Evolutionary conservation across 2,329 filamentous ascomycete genomes (phyloP), one percentile per base, ranked within the genome.

Genomic region (Elsinoe australis): DNA sequence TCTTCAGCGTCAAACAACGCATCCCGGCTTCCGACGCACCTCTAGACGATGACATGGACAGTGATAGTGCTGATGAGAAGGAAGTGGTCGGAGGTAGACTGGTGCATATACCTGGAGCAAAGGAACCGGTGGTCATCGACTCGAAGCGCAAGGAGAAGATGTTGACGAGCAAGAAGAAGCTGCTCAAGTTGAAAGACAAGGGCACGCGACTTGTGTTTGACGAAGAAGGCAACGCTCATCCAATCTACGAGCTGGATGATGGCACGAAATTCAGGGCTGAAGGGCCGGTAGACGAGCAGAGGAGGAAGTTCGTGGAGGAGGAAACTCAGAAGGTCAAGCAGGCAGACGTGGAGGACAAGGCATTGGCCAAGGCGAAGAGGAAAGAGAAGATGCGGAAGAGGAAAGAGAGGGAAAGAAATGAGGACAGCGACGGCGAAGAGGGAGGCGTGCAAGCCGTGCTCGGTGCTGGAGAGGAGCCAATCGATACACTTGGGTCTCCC

Each of bases 121-220:
- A 73, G 35, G 79, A 85, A 21, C 79, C 86, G 1, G 74, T 95
- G 35, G 71, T 95, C 15, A 80, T 98, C 53, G 92, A 98, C 70
- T 95, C 88, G 9, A 94, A 96, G 66, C 87, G 92, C 18, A 83
- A 88, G 56, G 90, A 95, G 68, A 96, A 95, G 70, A 77, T 95
- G n/a, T 78, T 96, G 55, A 84, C 84, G 60, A 94, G 86, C 15
- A 96, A 95, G 74, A 87, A 94, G 68, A 85, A 94, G 67, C 78
- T 95, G 55, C 76, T 87, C 61, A 92, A 94, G 63, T 85, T 87
- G 72, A 94, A 88, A 72, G 86, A 87, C 61, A 85, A 83, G 61
- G 85, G 87, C 9, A 82, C 79, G 32, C 94, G 92, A 63, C 71
- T 95, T 5, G 75, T 95, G 4, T 98, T 90, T 64, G 90, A 96